Evolutionary conservation across 495 filamentous ascomycete species (phyloP), one percentile per base, ranked within the genome.

Genomic region (Cercophora newfieldiana): DNA sequence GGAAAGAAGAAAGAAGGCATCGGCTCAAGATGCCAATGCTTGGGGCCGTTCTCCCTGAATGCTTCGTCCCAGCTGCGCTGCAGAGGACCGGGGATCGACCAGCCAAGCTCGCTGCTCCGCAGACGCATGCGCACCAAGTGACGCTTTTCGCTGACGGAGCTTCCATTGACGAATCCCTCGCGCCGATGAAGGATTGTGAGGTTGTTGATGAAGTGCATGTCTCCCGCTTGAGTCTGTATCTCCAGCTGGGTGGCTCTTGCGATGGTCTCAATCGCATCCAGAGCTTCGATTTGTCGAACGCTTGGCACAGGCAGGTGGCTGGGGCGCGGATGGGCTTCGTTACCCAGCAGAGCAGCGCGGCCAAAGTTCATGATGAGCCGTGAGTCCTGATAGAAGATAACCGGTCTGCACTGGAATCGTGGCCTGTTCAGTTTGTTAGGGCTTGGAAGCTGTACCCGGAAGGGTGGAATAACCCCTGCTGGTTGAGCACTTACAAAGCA

Each of bases 181-280:
- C 88, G 85, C 31, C 82, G 84, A 77, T 93, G 90, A 62, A 92
- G 82, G 56, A 92, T 76, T 33, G 83, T 83, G 51, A 92, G 78
- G 71, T 93, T 93, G 75, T 93, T 92, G 75, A 90, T 85, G 74
- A 89, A 90, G 68, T 88, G 87, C 64, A 93, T 83, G 75, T 93
- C 90, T 21, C 90, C 90, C 22, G 82, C 81, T 66, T 83, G 77
- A 4, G 78, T 80, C 63, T 78, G 74, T 53, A 89, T 78, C 66
- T 82, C 81, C 26, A 89, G 63, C 62, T 83, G 77, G 62, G 86
- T 81, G 48, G 86, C 83, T 62, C 75, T 75, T 6, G 88, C 88
- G 49, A 85, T 81, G 57, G 82, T 80, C 72, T 90, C 86, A 44
- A 90, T 79, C 48, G 85, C 81, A 66, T 90, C 86, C 28, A 90